Evolutionary conservation across 768 basidiomycete species (phyloP).

Genomic region (Crucibulum laeve): DNA sequence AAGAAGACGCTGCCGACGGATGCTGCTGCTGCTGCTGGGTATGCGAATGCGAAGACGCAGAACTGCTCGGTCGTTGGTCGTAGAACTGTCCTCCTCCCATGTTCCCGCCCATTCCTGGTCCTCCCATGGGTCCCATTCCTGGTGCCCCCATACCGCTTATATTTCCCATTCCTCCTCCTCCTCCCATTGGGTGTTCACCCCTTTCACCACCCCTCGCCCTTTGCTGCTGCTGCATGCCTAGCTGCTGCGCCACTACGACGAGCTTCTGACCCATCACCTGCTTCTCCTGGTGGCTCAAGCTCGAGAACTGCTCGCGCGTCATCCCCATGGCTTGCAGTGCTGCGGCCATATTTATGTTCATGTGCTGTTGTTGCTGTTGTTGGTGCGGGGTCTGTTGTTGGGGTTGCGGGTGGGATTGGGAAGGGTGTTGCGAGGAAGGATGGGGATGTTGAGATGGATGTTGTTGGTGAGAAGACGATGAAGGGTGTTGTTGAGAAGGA

Average conservation of each 20-base stretch:
- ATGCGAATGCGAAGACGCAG: conserved; percentile 19
- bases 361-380: conserved; percentile 5
- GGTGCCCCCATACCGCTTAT: conserved; percentile 1
- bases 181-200: no score
- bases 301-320: conserved; percentile 25
- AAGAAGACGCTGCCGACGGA: no score
- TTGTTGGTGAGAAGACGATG: conserved; percentile 6
- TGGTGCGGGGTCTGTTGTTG: conserved; percentile 5
- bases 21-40: conserved; percentile 5
- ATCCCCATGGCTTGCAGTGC: conserved; percentile 17
- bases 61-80: conserved; percentile 13
- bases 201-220: background rate
- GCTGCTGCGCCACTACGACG: conserved; percentile 13
- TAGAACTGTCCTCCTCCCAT: background rate
- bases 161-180: background rate
- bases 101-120: conserved; percentile 2
- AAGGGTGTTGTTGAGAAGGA: conserved; percentile 6
- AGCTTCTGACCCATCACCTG: conserved; percentile 18
- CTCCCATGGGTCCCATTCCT: conserved; percentile 6
- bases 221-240: conserved; percentile 11
- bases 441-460: conserved; percentile 7
- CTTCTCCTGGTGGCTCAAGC: conserved; percentile 17
- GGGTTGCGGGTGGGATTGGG: conserved; percentile 4
- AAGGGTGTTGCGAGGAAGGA: background rate
- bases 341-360: background rate